phyloP scores from a whole-genome alignment of 176 grass and related monocot species.

The Aegilops longissima region DNA sequence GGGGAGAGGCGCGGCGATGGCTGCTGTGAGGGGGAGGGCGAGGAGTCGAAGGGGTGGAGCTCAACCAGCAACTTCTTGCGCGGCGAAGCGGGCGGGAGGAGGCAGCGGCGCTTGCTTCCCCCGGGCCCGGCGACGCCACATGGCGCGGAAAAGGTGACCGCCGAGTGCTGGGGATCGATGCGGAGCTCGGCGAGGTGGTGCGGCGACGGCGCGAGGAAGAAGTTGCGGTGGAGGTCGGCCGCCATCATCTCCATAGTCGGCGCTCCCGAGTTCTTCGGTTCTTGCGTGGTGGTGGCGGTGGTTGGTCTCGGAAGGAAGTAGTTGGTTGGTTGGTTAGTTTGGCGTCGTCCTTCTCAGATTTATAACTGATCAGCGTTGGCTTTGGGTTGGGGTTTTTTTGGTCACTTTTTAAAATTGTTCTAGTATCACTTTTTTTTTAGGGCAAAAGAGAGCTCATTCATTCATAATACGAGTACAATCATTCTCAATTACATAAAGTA shows the following conservation, averaged over 20 bases:
- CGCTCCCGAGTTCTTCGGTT: conserved; percentile 11
- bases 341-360: not conserved
- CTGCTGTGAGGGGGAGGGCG: not conserved
- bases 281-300: not conserved
- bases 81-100: not conserved
- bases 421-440: too few relatives aligned
- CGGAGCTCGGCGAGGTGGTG: conserved; percentile 13
- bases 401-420: too few relatives aligned
- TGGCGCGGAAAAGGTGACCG: conserved; percentile 1
- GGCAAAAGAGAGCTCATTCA: too few relatives aligned
- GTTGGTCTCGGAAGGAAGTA: not conserved
- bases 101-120: conserved; percentile 18
- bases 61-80: conserved; percentile 24
- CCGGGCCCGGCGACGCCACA: not conserved
- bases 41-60: conserved; percentile 5
- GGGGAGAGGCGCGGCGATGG: not conserved
- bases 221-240: not conserved
- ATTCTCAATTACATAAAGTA: too few relatives aligned
- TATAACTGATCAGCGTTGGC: not conserved
- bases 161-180: not conserved
- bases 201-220: conserved; percentile 7
- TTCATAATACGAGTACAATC: too few relatives aligned
- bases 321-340: not conserved
- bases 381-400: not conserved
- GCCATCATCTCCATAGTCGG: not conserved